These are phyloP conservation scores for Scheffersomyces lignosus DNA, from an alignment of 805 yeast genomes.

Conservation along the genomic window DNA sequence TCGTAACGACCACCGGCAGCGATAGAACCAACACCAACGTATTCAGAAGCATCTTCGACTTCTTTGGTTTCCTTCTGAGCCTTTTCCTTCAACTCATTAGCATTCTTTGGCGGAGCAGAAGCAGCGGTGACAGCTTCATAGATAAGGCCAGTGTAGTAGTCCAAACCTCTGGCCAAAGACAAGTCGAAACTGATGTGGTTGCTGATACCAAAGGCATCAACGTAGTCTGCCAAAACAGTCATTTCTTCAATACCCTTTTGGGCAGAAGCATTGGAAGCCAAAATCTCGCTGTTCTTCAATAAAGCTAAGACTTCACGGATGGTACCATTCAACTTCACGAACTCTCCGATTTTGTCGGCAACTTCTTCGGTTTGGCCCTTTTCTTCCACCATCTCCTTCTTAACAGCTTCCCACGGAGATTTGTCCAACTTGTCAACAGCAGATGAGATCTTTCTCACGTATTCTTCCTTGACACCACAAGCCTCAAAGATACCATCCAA, in stretches of 20 bases:
- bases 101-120: slow-evolving; percentile 91
- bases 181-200: slow-evolving; percentile 78
- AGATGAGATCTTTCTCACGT: slow-evolving; percentile 87
- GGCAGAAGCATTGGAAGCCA: slow-evolving; percentile 70
- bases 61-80: slow-evolving; percentile 34
- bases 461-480: slow-evolving; percentile 92
- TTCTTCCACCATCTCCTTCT: slow-evolving; percentile 87
- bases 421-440: slow-evolving; percentile 98
- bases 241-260: slow-evolving; percentile 80
- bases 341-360: slow-evolving; percentile 91
- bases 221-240: slow-evolving; percentile 68
- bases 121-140: slow-evolving; percentile 95
- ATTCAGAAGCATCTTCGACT: slow-evolving; percentile 91
- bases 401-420: slow-evolving; percentile 92
- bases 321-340: slow-evolving; percentile 83
- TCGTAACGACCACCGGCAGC: slow-evolving; percentile 99
- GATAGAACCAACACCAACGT: slow-evolving; percentile 97
- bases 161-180: slow-evolving; percentile 95
- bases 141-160: slow-evolving; percentile 95
- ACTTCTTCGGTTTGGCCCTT: slow-evolving; percentile 89
- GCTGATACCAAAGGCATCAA: slow-evolving; percentile 79
- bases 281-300: slow-evolving; percentile 56
- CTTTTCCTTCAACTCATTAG: slow-evolving; percentile 60
- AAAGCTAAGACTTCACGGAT: slow-evolving; percentile 57
- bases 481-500: slow-evolving; percentile 94